Percentiles rank a stretch among this genome's conserved stretches.
phyloP scores from a whole-genome alignment of 345 rosid species.

The Lepidium africanum region DNA sequence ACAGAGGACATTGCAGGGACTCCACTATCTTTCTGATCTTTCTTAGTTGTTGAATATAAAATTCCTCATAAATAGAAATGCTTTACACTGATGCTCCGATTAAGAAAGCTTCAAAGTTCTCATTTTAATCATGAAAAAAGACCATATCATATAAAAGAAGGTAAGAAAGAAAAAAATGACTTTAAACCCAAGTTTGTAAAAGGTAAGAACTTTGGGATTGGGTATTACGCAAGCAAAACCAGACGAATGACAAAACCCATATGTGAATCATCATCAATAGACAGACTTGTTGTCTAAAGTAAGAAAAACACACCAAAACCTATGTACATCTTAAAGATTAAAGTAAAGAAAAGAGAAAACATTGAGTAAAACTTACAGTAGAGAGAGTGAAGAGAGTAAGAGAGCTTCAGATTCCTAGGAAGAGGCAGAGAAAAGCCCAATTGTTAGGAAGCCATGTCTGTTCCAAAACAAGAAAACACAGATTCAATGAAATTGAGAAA shows the following conservation, averaged over 20 bases:
- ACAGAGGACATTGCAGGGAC: slow-evolving; percentile 3
- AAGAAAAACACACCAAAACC: slow-evolving; percentile 21
- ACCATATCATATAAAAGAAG: no score
- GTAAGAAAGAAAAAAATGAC: no score
- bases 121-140: no score
- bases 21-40: slow-evolving; percentile 9
- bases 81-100: neutral
- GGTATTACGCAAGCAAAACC: no score
- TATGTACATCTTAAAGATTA: no score
- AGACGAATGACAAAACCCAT: slow-evolving; percentile 23
- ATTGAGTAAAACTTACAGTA: no score
- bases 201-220: slow-evolving; percentile 26
- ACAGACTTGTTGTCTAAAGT: slow-evolving; percentile 23
- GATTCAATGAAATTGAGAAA: neutral
- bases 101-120: neutral
- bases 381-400: no score
- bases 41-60: neutral
- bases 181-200: no score
- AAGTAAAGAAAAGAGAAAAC: no score
- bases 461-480: slow-evolving; percentile 44
- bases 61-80: neutral
- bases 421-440: slow-evolving; percentile 47
- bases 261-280: slow-evolving; percentile 26
- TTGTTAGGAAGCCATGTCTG: slow-evolving; percentile 70
- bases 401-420: slow-evolving; percentile 25